phyloP scores from a whole-genome alignment of 352 stramenopile genomes.

The Thraustochytrium sp. region DNA sequence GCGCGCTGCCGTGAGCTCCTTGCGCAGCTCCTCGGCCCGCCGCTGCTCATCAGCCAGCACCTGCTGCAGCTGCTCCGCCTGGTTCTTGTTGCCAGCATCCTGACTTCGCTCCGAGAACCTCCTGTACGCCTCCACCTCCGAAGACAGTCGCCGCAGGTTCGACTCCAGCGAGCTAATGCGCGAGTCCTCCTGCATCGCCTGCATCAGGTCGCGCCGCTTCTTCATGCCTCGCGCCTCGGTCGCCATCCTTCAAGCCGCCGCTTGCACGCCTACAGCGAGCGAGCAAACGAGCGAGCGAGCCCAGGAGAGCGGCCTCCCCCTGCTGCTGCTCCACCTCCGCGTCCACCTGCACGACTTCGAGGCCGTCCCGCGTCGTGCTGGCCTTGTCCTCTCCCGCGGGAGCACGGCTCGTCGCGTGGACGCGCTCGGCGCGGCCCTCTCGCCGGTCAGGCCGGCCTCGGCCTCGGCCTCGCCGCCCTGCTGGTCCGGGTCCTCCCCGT shows the following conservation, averaged over 20 bases:
- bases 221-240: neutral
- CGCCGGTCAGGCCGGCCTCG: neutral
- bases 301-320: too few species aligned
- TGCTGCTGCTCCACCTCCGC: too few species aligned
- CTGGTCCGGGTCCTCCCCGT: too few species aligned
- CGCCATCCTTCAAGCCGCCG: too few species aligned
- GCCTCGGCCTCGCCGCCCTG: too few species aligned
- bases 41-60: neutral
- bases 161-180: slow-evolving; percentile 33
- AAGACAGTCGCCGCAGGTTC: slow-evolving; percentile 1
- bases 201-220: slow-evolving; percentile 26
- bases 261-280: too few species aligned
- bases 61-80: slow-evolving; percentile 11
- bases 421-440: too few species aligned
- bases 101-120: neutral
- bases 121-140: slow-evolving; percentile 13
- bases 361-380: too few species aligned
- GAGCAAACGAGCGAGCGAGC: too few species aligned
- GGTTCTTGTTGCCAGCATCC: neutral
- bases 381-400: too few species aligned
- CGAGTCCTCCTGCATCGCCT: slow-evolving; percentile 27
- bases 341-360: too few species aligned
- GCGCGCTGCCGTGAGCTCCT: neutral
- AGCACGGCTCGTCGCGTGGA: too few species aligned
- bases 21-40: neutral